Evolutionary conservation across 2,329 filamentous ascomycete species (phyloP).

Genomic region (Ophiostoma sp.): DNA sequence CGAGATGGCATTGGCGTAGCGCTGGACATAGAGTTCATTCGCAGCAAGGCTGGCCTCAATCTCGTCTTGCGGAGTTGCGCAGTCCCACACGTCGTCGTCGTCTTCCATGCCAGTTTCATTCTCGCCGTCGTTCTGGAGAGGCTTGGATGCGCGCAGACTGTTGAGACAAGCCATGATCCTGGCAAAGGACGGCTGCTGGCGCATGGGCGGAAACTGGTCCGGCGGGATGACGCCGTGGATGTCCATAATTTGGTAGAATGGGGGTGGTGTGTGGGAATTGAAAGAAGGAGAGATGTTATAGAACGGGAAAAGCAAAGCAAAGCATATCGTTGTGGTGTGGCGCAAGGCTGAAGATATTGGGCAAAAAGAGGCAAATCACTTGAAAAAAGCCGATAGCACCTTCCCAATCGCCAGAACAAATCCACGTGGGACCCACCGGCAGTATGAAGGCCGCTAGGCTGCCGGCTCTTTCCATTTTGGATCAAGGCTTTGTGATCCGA

Average conservation of each 20-base stretch:
- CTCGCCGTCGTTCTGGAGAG: neutral
- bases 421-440: slow-evolving; percentile 3
- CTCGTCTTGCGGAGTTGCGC: slow-evolving; percentile 40
- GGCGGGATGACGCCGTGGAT: slow-evolving; percentile 25
- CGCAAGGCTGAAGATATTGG: neutral
- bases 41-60: slow-evolving; percentile 41
- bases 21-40: slow-evolving; percentile 40
- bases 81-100: slow-evolving; percentile 54
- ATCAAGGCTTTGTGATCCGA: neutral
- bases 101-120: neutral
- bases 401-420: slow-evolving; percentile 1
- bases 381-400: neutral
- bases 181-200: slow-evolving; percentile 64
- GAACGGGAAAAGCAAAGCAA: neutral
- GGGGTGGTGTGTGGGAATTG: neutral
- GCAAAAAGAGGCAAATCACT: neutral
- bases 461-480: neutral
- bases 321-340: neutral
- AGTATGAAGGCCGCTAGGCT: neutral
- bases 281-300: neutral
- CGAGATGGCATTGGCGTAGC: slow-evolving; percentile 44
- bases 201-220: slow-evolving; percentile 72
- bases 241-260: neutral
- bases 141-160: slow-evolving; percentile 57
- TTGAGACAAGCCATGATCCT: slow-evolving; percentile 62